Conservation (phyloP, 2,329 filamentous ascomycete genomes). For the Exserohilum turcica region DNA sequence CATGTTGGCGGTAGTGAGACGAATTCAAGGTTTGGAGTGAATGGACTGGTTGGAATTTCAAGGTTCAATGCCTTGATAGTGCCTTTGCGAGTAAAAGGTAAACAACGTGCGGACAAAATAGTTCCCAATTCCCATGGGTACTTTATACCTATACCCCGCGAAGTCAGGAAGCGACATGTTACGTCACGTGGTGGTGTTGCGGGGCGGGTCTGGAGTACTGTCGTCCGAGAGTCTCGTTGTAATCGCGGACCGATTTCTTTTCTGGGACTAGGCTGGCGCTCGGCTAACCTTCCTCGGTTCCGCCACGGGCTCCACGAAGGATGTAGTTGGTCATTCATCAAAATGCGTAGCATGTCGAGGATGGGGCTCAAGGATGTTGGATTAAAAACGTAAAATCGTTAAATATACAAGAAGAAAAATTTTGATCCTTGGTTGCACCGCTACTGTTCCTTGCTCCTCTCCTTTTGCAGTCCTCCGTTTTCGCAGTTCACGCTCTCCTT, state of each 20-base stretch:
- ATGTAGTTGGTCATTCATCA: background rate
- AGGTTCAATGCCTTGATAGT: background rate
- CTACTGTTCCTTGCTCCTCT: constrained; percentile 23
- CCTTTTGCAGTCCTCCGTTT: constrained; percentile 9
- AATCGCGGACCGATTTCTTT: constrained; percentile 3
- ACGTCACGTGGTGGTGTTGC: constrained; percentile 30
- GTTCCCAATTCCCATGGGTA: background rate
- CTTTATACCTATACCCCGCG: constrained; percentile 9
- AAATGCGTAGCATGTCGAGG: background rate
- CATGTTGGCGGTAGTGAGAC: constrained; percentile 28
- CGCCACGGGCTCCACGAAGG: background rate
- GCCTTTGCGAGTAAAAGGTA: too few relatives aligned
- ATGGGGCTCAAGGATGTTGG: background rate
- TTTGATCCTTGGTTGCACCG: background rate
- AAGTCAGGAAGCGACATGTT: background rate
- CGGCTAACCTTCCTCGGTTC: constrained; percentile 20
- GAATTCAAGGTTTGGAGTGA: background rate
- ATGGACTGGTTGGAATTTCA: background rate
- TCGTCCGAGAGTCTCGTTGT: constrained; percentile 22
- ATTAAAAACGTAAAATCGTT: constrained; percentile 2
- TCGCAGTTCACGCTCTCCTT: constrained; percentile 6
- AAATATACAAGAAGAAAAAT: constrained; percentile 2
- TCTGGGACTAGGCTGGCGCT: constrained; percentile 3
- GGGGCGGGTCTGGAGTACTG: constrained; percentile 24
- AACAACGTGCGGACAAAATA: too few relatives aligned